Percentiles rank a stretch among this genome's conserved stretches.
Evolutionary conservation across 768 basidiomycete species (phyloP).

Genomic region (Collybiopsis luxurians): DNA sequence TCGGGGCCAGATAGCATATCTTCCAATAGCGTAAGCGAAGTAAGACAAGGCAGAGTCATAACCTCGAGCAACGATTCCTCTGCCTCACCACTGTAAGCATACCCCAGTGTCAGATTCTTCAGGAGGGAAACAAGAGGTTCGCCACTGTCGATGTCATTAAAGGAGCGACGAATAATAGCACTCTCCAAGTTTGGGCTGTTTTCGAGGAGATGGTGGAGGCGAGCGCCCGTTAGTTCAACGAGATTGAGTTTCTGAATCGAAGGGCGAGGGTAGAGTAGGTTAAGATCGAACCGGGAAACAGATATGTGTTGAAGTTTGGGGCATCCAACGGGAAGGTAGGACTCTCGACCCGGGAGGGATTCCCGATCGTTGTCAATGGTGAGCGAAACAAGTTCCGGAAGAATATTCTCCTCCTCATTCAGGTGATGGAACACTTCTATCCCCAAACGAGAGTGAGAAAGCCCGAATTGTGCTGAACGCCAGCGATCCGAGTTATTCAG

Average conservation of each 20-base stretch:
- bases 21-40: not conserved
- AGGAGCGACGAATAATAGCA: not conserved
- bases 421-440: not conserved
- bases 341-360: not conserved
- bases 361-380: not conserved
- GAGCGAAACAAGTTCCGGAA: not conserved
- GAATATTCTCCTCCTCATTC: not conserved
- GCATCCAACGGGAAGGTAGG: not conserved
- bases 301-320: not conserved
- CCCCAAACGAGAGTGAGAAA: not conserved
- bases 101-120: not conserved
- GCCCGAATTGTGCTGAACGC: not conserved
- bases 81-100: no score
- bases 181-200: not conserved
- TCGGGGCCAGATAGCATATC: no score
- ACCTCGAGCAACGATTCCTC: not conserved
- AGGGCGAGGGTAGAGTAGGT: not conserved
- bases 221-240: not conserved
- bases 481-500: not conserved
- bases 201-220: not conserved
- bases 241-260: not conserved
- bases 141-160: no score
- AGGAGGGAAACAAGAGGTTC: not conserved
- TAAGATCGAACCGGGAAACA: not conserved
- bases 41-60: not conserved